A percentile compares a stretch with the other conserved stretches of the same genome.
Evolutionary conservation across 2,329 filamentous ascomycete species (phyloP).

Genomic region (Trichoderma lentiforme): DNA sequence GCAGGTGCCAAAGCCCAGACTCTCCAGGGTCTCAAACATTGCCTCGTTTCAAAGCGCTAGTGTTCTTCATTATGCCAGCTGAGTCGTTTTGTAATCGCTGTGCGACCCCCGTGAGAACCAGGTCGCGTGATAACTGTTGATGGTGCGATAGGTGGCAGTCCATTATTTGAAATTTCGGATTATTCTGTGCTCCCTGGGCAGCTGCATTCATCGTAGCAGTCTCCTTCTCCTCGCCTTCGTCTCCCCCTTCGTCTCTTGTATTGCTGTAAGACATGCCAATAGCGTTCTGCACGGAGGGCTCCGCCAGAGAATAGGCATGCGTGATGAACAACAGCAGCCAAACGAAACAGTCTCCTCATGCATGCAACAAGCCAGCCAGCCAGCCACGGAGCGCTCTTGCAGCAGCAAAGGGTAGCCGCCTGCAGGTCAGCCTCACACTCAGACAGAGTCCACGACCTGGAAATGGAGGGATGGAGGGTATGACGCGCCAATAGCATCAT

Average conservation of each 20-base stretch:
- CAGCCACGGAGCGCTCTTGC: slow-evolving; percentile 4
- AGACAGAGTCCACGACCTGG: not conserved
- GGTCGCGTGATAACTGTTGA: slow-evolving; percentile 3
- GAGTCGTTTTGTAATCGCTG: not conserved
- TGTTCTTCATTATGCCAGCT: not conserved
- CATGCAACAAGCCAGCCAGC: slow-evolving; percentile 14
- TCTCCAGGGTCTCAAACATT: not conserved
- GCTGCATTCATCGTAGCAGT: not conserved
- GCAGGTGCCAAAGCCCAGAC: not conserved
- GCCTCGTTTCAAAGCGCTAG: not conserved
- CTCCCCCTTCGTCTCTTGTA: not conserved
- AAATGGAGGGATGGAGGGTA: not conserved
- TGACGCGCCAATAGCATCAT: not conserved
- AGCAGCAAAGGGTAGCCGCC: not conserved
- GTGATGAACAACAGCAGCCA: not conserved
- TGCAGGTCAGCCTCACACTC: slow-evolving; percentile 3
- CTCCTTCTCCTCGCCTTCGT: not conserved
- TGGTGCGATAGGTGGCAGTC: not conserved
- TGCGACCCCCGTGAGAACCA: not conserved
- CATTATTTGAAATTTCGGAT: not conserved
- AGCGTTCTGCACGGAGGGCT: not conserved
- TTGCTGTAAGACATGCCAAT: not conserved
- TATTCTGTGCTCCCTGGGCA: not conserved
- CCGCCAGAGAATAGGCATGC: not conserved
- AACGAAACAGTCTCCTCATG: not conserved